These are phyloP conservation scores for Phytopythium delawarense DNA, from an alignment of 352 stramenopile species.

Conservation along the genomic window DNA sequence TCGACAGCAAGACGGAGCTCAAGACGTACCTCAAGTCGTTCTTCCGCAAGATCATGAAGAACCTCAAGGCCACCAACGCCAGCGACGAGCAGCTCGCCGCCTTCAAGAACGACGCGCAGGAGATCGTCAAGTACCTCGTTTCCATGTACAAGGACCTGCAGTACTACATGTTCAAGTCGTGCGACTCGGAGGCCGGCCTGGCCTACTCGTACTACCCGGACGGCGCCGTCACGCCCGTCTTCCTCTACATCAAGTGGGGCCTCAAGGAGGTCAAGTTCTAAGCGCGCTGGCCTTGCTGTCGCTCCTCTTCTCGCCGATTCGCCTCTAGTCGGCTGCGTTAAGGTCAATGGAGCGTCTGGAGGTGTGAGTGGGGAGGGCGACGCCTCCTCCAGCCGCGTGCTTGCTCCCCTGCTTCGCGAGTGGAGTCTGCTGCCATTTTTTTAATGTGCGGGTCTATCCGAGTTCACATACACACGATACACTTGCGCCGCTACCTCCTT, in stretches of 20 bases:
- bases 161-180: slow-evolving; percentile 68
- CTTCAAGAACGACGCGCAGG: slow-evolving; percentile 60
- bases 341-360: background rate
- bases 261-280: slow-evolving; percentile 75
- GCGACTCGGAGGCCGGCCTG: slow-evolving; percentile 56
- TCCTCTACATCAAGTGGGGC: slow-evolving; percentile 70
- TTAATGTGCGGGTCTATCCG: background rate
- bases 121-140: slow-evolving; percentile 66
- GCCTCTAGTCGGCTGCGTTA: background rate
- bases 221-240: slow-evolving; percentile 39
- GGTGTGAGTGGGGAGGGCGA: too few relatives aligned
- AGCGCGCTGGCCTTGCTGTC: slow-evolving; percentile 12
- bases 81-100: slow-evolving; percentile 38
- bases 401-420: background rate
- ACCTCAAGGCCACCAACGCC: slow-evolving; percentile 43
- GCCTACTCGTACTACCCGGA: slow-evolving; percentile 67
- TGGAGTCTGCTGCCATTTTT: slow-evolving; percentile 4
- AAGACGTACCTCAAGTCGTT: slow-evolving; percentile 73
- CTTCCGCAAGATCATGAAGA: slow-evolving; percentile 66
- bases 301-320: too few relatives aligned
- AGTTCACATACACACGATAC: background rate
- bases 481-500: background rate
- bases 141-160: slow-evolving; percentile 62
- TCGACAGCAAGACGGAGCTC: slow-evolving; percentile 58
- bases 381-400: background rate